Evolutionary conservation across 352 stramenopile genomes (phyloP), one percentile per base, ranked within the genome.

Genomic region (Pythium insidiosum): DNA sequence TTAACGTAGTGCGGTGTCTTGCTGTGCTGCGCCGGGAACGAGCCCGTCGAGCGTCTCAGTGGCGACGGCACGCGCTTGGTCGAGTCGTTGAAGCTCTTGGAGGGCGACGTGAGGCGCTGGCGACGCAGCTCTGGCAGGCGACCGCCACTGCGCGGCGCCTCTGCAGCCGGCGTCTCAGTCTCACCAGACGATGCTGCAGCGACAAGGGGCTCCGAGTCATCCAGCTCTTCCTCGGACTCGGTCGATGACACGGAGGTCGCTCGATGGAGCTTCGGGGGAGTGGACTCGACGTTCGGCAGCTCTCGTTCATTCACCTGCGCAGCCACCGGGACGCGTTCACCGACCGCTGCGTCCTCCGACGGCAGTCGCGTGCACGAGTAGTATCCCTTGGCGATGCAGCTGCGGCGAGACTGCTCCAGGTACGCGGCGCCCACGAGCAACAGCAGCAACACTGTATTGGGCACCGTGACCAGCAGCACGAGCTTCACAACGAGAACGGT

Each of bases 201-300:
- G 28, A 13, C 28, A 15, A 9, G 15, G 28, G 9, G 28, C 15
- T 33, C 28, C n/a, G n/a, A n/a, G n/a, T n/a, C n/a, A n/a, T n/a
- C n/a, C n/a, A n/a, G n/a, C 26, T 76, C 68, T 33, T 80, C 68
- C 31, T 80, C 68, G 5, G 65, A 76, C 43, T 80, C 68, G 21
- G 68, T 80, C 50, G 73, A 59, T 12, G 68, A 80, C n/a, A 64
- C 55, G 24, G 55, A 55, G 10, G 48, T 42, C 29, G 50, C 43
- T 25, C 30, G 25, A n/a, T n/a, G 23, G 65, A 55, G 18, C 52
- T n/a, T 40, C 16, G 35, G 19, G 18, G 12, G 46, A 53, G 21
- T 28, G 37, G 18, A 28, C 34, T 13, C 22, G n/a, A n/a, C n/a
- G n/a, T n/a, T n/a, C n/a, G n/a, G n/a, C n/a, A n/a, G n/a, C n/a